These are phyloP conservation scores for Naumovozyma castellii DNA, from an alignment of 805 yeast genomes.

Conservation along the genomic window DNA sequence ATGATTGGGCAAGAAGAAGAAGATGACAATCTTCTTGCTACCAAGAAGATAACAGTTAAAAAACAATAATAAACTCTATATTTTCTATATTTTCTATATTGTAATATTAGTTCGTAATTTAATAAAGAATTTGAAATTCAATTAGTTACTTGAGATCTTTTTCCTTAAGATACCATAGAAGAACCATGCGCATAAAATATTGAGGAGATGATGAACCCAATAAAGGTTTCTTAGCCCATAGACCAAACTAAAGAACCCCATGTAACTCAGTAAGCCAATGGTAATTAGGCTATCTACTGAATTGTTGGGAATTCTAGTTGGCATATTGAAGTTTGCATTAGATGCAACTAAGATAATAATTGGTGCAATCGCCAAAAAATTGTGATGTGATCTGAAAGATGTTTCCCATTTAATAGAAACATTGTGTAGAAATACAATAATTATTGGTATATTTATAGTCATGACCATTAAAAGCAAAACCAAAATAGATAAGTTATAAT, in stretches of 20 bases:
- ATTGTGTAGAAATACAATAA: constrained; percentile 76
- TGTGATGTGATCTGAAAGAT: constrained; percentile 82
- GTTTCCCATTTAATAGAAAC: constrained; percentile 69
- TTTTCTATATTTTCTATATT: not conserved
- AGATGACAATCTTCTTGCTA: constrained; percentile 4
- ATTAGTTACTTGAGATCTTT: not conserved
- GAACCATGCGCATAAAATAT: constrained; percentile 44
- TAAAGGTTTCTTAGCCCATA: constrained; percentile 78
- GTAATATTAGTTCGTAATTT: not conserved
- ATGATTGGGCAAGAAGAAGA: constrained; percentile 2
- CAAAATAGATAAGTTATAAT: constrained; percentile 54
- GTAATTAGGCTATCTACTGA: constrained; percentile 28
- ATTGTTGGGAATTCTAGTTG: constrained; percentile 23
- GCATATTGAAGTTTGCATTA: constrained; percentile 42
- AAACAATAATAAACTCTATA: not conserved
- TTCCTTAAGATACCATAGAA: constrained; percentile 6
- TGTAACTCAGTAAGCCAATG: constrained; percentile 37
- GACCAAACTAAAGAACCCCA: constrained; percentile 50
- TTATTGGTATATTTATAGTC: constrained; percentile 69
- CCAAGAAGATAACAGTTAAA: constrained; percentile 7
- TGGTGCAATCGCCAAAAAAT: constrained; percentile 67
- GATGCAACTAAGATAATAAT: constrained; percentile 50
- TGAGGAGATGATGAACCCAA: constrained; percentile 73
- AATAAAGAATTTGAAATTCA: not conserved
- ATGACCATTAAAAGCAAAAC: constrained; percentile 67